phyloP scores from a whole-genome alignment of 1,139 yeast species.

The Suhomyces bolitotheri region DNA sequence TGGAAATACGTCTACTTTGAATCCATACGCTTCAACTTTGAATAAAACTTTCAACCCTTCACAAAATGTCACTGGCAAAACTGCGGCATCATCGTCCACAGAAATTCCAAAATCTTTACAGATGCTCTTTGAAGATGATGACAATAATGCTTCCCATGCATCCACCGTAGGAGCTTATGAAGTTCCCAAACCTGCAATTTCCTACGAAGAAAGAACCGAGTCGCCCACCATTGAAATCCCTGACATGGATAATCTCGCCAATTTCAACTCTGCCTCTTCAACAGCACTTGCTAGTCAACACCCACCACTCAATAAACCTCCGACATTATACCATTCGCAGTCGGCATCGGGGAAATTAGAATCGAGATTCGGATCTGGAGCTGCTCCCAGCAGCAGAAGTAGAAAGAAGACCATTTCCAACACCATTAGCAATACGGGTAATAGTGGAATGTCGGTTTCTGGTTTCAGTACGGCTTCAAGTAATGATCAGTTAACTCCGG shows the following conservation, averaged over 20 bases:
- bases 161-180: slow-evolving; percentile 6
- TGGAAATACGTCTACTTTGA: slow-evolving; percentile 5
- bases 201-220: slow-evolving; percentile 28
- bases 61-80: background rate
- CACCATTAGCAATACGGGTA: slow-evolving; percentile 25
- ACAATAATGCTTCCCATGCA: slow-evolving; percentile 1
- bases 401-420: slow-evolving; percentile 46
- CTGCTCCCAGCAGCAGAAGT: slow-evolving; percentile 21
- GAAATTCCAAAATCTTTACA: slow-evolving; percentile 73
- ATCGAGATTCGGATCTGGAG: slow-evolving; percentile 31
- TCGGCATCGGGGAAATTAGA: slow-evolving; percentile 49
- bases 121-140: slow-evolving; percentile 60
- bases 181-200: slow-evolving; percentile 5
- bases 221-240: slow-evolving; percentile 51
- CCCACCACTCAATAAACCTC: slow-evolving; percentile 48
- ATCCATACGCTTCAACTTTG: slow-evolving; percentile 2
- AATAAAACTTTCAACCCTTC: slow-evolving; percentile 5
- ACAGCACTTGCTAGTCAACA: slow-evolving; percentile 16
- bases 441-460: slow-evolving; percentile 2
- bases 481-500: background rate
- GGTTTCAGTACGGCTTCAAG: background rate
- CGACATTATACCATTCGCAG: slow-evolving; percentile 50
- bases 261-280: slow-evolving; percentile 18
- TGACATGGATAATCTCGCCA: slow-evolving; percentile 42
- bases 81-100: slow-evolving; percentile 15